phyloP scores from a whole-genome alignment of 2,329 filamentous ascomycete species.

The Atkinsonella hypoxylon region DNA sequence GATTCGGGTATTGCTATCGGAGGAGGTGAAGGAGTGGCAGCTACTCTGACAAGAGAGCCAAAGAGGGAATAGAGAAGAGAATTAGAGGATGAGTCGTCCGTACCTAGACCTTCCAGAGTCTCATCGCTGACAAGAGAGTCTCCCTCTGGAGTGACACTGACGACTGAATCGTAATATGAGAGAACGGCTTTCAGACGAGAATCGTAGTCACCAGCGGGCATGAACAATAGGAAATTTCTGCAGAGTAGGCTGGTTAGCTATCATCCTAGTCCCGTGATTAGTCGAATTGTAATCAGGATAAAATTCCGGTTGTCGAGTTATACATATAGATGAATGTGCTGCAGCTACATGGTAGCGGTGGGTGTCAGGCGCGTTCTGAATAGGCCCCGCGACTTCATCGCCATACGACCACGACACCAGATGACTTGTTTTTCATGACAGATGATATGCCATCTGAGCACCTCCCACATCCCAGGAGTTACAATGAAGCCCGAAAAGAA shows the following conservation, averaged over 20 bases:
- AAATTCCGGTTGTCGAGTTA: background rate
- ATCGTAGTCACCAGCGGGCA: constrained; percentile 50
- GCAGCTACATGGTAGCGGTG: background rate
- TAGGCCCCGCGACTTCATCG: constrained; percentile 1
- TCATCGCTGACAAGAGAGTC: constrained; percentile 89
- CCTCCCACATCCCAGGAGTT: background rate
- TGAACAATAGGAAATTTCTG: constrained; percentile 89
- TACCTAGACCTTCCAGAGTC: constrained; percentile 90
- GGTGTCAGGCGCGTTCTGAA: background rate
- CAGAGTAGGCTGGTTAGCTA: constrained; percentile 8
- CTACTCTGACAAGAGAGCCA: constrained; percentile 62
- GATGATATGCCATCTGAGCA: constrained; percentile 6
- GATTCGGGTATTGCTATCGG: constrained; percentile 13
- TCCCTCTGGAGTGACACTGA: constrained; percentile 84
- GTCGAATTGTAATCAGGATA: background rate
- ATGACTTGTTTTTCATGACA: constrained; percentile 10
- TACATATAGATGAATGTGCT: background rate
- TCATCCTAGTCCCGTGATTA: background rate
- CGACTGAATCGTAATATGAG: constrained; percentile 81
- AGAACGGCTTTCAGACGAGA: constrained; percentile 71
- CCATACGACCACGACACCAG: constrained; percentile 8
- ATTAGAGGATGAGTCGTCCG: constrained; percentile 38
- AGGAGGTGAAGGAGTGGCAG: constrained; percentile 30
- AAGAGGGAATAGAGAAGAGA: constrained; percentile 61
- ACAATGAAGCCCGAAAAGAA: background rate